Percentiles rank a stretch among this genome's conserved stretches.
phyloP scores from a whole-genome alignment of 1,284 basidiomycete genomes.

The Bjerkandera adusta region DNA sequence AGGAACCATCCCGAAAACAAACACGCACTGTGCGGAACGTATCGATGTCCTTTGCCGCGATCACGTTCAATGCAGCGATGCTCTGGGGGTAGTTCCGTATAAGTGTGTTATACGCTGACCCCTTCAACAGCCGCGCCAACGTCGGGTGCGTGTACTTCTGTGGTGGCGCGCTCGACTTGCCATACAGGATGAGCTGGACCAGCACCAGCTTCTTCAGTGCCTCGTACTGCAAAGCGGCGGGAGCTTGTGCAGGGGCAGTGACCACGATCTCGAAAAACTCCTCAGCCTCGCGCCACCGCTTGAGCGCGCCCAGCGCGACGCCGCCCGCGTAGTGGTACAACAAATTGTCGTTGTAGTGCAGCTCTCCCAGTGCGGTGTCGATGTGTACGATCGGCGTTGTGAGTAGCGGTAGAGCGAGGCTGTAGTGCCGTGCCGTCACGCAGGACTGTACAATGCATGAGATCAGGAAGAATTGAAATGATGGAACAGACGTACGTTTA shows the following conservation, averaged over 20 bases:
- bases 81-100: constrained; percentile 61
- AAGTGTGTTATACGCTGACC: constrained; percentile 58
- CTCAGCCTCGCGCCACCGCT: constrained; percentile 62
- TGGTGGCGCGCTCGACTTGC: constrained; percentile 59
- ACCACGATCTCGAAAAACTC: constrained; percentile 78
- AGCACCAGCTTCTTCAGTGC: constrained; percentile 81
- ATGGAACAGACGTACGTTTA: constrained; percentile 22
- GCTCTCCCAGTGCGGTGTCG: constrained; percentile 48
- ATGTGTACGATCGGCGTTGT: constrained; percentile 56
- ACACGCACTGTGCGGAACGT: constrained; percentile 48
- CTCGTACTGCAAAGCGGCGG: constrained; percentile 76
- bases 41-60: constrained; percentile 52
- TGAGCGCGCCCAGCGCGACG: constrained; percentile 57
- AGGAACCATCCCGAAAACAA: neutral
- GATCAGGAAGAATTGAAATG: constrained; percentile 3
- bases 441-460: constrained; percentile 28
- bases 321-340: constrained; percentile 78
- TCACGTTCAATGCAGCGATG: constrained; percentile 37
- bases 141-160: constrained; percentile 68
- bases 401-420: constrained; percentile 56
- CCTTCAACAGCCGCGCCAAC: constrained; percentile 59
- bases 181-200: constrained; percentile 72
- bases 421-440: constrained; percentile 49
- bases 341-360: constrained; percentile 74
- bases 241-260: constrained; percentile 62